Evolutionary conservation across 257 asterid genomes (phyloP).

Genomic region (Primulina tabacum): DNA sequence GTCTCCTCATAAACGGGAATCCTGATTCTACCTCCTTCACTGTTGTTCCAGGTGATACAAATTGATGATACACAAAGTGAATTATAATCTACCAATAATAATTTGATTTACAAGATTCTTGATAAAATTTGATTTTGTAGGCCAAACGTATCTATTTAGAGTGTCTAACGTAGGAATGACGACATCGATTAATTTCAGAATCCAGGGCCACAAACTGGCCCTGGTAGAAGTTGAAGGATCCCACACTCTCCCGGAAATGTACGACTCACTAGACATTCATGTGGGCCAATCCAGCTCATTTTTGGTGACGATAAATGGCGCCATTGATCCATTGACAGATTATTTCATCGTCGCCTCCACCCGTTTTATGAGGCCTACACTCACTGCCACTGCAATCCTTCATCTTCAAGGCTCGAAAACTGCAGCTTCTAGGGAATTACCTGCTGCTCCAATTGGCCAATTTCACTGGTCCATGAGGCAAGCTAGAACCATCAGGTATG

Average conservation of each 20-base stretch:
- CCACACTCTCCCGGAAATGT: constrained; percentile 54
- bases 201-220: constrained; percentile 58
- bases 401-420: constrained; percentile 47
- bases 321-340: constrained; percentile 25
- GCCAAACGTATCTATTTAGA: constrained; percentile 53
- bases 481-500: constrained; percentile 66
- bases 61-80: too few relatives aligned
- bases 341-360: constrained; percentile 57
- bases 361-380: constrained; percentile 54
- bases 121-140: constrained; percentile 29
- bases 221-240: constrained; percentile 86
- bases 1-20: constrained; percentile 66
- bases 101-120: not conserved
- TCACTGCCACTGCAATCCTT: constrained; percentile 52
- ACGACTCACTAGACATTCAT: constrained; percentile 70
- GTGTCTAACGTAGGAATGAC: constrained; percentile 62
- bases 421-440: constrained; percentile 43
- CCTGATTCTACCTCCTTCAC: constrained; percentile 39
- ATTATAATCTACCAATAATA: too few relatives aligned
- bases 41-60: constrained; percentile 42
- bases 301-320: constrained; percentile 37
- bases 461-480: constrained; percentile 81
- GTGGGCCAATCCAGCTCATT: constrained; percentile 76
- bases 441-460: constrained; percentile 41
- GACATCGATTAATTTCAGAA: constrained; percentile 67